Evolutionary conservation across 2,329 filamentous ascomycete genomes (phyloP), one percentile per base, ranked within the genome.

Genomic region (Parascedosporium putredinis): DNA sequence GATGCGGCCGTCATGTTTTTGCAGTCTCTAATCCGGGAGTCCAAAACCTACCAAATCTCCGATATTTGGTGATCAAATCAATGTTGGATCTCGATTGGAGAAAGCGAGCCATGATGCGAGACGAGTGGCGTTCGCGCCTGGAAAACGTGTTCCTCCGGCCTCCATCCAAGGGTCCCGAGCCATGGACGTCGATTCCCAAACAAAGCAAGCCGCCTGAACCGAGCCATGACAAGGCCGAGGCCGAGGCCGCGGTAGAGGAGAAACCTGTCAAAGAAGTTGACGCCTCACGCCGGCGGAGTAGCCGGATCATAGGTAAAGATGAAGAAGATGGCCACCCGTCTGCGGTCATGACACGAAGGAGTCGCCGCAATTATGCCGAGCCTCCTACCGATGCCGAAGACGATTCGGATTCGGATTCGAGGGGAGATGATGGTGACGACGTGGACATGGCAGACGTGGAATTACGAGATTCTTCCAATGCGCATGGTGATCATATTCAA

Each of bases 81-180:
- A 91, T 88, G 64, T 71, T 96, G 45, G 81, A 90, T 59, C 77
- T 81, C 43, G 82, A 85, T 9, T 95, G 89, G 87, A 83, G 88
- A 53, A 80, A 88, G 60, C 80, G 91, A 38, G 86, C 86, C 16
- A 75, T 76, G n/a, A 83, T 96, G 59, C 79, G 90, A 34, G 80
- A 84, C 55, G 78, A 79, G 55, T 95, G 89, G 87, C 81, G 81
- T 46, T 72, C 76, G n/a, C 81, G 74, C 54, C 69, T 96, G 47
- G 76, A 81, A 50, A 73, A 70, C 10, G 75, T 88, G 2, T 90
- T 88, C 58, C 72, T 81, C 45, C 71, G 79, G 14, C 66, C 63
- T 2, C 64, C 62, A 14, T n/a, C n/a, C 10, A 55, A 65, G 18
- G 61, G 71, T 3, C 78, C 78, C 1, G 57, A 49, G 25, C 56